Conservation (phyloP, 164 flowering plant genomes). For the Annona cherimola region DNA sequence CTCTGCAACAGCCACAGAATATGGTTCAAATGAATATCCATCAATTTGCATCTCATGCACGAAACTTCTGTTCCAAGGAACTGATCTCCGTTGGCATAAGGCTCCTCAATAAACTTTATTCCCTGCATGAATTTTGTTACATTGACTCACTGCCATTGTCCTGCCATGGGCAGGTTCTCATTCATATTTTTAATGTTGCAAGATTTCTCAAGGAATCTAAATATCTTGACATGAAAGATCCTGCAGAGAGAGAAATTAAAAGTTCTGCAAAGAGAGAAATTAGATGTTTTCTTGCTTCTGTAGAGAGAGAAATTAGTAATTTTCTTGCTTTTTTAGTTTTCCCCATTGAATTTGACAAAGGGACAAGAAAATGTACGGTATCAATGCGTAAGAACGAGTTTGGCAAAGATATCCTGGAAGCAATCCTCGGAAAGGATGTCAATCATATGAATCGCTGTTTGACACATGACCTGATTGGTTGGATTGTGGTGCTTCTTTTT, state of each 20-base stretch:
- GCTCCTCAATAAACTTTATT: constrained; percentile 35
- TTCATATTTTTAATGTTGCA: constrained; percentile 29
- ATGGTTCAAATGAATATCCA: constrained; percentile 23
- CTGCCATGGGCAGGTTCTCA: constrained; percentile 19
- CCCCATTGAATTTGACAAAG: constrained; percentile 34
- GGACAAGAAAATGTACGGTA: constrained; percentile 28
- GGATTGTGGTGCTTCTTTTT: constrained; percentile 32
- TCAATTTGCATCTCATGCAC: constrained; percentile 31
- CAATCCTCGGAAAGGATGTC: constrained; percentile 19
- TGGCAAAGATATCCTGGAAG: constrained; percentile 32
- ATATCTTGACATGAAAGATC: constrained; percentile 4
- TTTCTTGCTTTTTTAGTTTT: constrained; percentile 23
- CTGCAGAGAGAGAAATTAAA: constrained; percentile 17
- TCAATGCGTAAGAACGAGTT: constrained; percentile 31
- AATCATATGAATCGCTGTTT: constrained; percentile 12
- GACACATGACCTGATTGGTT: constrained; percentile 52
- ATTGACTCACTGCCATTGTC: constrained; percentile 18
- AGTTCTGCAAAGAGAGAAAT: constrained; percentile 14
- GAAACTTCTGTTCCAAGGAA: constrained; percentile 32
- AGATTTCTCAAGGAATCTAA: constrained; percentile 27
- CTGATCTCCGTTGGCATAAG: constrained; percentile 30
- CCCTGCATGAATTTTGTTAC: constrained; percentile 16
- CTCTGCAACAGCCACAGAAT: constrained; percentile 15
- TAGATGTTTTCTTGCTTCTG: constrained; percentile 20
- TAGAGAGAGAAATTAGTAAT: too few species aligned